Percentiles rank a stretch among this genome's conserved stretches.
phyloP scores from a whole-genome alignment of 2,329 filamentous ascomycete genomes.

The Fusarium acutatum region DNA sequence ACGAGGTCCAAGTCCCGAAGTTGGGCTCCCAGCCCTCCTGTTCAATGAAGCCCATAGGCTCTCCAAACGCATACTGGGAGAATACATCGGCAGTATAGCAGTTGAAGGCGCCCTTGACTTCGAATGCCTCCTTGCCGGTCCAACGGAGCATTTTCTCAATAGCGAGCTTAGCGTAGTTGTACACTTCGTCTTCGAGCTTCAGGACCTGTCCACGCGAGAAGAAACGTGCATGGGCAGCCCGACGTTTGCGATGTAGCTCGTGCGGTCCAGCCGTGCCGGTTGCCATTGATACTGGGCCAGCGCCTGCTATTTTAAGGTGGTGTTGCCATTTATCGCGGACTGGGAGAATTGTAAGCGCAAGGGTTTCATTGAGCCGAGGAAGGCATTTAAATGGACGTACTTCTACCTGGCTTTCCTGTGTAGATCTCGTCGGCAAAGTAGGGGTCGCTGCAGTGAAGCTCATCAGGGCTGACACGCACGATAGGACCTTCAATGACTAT shows the following conservation, averaged over 20 bases:
- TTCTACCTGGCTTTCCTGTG: slow-evolving; percentile 36
- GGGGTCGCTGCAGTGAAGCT: slow-evolving; percentile 49
- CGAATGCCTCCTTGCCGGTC: slow-evolving; percentile 40
- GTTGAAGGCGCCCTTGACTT: slow-evolving; percentile 48
- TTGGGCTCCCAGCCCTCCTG: slow-evolving; percentile 50
- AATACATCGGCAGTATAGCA: slow-evolving; percentile 52
- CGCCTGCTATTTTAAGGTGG: slow-evolving; percentile 23
- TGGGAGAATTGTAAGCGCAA: not conserved
- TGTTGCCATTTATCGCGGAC: slow-evolving; percentile 39
- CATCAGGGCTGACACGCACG: slow-evolving; percentile 50
- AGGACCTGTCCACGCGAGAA: slow-evolving; percentile 47
- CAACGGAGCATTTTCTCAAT: slow-evolving; percentile 44
- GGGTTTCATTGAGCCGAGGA: not conserved
- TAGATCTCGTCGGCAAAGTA: slow-evolving; percentile 51
- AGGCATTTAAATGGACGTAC: not conserved
- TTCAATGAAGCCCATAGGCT: slow-evolving; percentile 43
- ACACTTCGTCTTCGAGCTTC: slow-evolving; percentile 40
- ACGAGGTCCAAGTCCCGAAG: slow-evolving; percentile 47
- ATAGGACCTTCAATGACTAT: slow-evolving; percentile 42
- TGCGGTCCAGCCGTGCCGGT: slow-evolving; percentile 23
- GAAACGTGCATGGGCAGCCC: slow-evolving; percentile 44
- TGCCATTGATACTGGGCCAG: slow-evolving; percentile 25
- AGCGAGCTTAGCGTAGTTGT: slow-evolving; percentile 37
- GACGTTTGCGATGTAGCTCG: slow-evolving; percentile 46
- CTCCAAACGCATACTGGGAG: slow-evolving; percentile 49